Evolutionary conservation across 2,329 filamentous ascomycete genomes (phyloP), one percentile per base, ranked within the genome.

Genomic region (Aphanocladium album): DNA sequence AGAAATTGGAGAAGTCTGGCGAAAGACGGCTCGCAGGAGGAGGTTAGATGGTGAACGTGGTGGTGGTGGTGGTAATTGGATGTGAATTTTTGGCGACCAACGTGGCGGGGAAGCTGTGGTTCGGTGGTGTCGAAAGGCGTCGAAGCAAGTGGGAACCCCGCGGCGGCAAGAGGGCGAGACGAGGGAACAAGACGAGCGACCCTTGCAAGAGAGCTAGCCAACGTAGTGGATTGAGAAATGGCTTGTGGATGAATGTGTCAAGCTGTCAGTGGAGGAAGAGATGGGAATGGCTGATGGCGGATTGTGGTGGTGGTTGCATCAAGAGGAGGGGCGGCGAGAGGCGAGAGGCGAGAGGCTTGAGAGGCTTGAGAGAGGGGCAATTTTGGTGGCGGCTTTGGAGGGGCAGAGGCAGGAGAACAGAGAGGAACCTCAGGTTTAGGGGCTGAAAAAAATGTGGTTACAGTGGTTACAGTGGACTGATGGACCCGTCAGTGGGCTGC

Each of bases 61-160:
- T 43, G n/a, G n/a, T 43, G 39, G 39, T 43, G 39, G 39, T 45
- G 2, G 50, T 23, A 52, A 23, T 43, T 30, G 35, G 51, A 19
- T 46, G 53, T 41, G 23, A 8, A 27, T 37, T 25, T 57, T 57
- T 30, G 55, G 33, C 21, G 19, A 43, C 33, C 12, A 50, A 50
- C 54, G 43, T 57, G 43, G 56, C 56, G 46, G 56, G 46, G 56
- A 41, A 58, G 56, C n/a, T 41, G 17, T 16, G 9, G 17, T 16
- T 8, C 9, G 17, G 37, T 47, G 21, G 35, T 41, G 35, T 30
- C 19, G 54, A 57, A 43, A 49, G 54, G 54, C 54, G n/a, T 21
- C 33, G 23, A 25, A 45, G 39, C 35, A 21, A 46, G 35, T 50
- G 23, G 45, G 25, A 49, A 25, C 53, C 12, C 43, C 16, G 21